Conservation (phyloP, 2,329 filamentous ascomycete genomes). For the Incumbomyces lentus region DNA sequence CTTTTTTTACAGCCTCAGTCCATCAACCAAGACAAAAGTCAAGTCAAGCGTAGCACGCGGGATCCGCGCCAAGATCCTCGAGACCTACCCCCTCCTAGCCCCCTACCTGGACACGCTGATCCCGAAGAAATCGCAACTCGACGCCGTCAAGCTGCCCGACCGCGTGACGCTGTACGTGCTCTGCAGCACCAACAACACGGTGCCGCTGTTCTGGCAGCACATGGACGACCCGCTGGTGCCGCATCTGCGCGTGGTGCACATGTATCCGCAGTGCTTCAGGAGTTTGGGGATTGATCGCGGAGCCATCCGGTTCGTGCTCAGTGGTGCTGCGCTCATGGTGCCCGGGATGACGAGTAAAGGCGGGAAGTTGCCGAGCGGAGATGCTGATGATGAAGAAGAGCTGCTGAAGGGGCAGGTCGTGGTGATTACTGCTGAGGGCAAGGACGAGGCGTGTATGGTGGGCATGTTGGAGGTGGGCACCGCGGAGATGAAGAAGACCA, state of each 20-base stretch:
- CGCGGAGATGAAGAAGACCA: conserved; percentile 83
- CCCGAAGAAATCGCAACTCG: conserved; percentile 85
- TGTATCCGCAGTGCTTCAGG: conserved; percentile 75
- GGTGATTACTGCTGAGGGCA: conserved; percentile 84
- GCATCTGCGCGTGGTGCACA: conserved; percentile 80
- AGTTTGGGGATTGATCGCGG: conserved; percentile 85
- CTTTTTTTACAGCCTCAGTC: conserved; percentile 50
- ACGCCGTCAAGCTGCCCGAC: conserved; percentile 87
- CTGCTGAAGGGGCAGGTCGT: conserved; percentile 77
- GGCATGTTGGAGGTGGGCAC: conserved; percentile 76
- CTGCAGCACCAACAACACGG: conserved; percentile 37
- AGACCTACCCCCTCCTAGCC: conserved; percentile 75
- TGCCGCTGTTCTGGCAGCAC: conserved; percentile 86
- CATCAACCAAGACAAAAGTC: conserved; percentile 83
- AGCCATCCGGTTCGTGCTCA: conserved; percentile 91
- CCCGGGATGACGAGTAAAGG: conserved; percentile 80
- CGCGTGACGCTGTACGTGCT: conserved; percentile 81
- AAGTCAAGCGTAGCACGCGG: conserved; percentile 90
- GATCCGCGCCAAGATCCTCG: conserved; percentile 70
- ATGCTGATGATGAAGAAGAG: conserved; percentile 44
- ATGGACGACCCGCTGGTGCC: conserved; percentile 68
- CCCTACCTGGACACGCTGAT: conserved; percentile 88
- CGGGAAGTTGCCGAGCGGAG: conserved; percentile 56
- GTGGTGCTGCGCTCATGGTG: conserved; percentile 89
- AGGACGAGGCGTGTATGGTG: conserved; percentile 80